Percentiles rank a stretch among this genome's conserved stretches.
These are phyloP conservation scores for Angomonas ambiguus DNA, from an alignment of 208 protist genomes.

Conservation along the genomic window DNA sequence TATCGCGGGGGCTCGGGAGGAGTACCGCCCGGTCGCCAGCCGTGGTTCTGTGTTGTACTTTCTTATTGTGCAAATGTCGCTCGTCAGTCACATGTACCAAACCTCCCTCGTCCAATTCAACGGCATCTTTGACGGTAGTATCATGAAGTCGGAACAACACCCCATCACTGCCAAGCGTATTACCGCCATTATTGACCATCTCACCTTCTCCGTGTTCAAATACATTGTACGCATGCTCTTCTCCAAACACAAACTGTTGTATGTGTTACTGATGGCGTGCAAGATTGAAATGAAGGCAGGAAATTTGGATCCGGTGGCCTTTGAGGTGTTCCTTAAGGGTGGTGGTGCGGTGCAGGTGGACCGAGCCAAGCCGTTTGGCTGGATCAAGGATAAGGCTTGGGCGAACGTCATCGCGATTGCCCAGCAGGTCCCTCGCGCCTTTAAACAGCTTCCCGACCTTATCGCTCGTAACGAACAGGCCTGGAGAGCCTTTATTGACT, in stretches of 20 bases:
- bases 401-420: conserved; percentile 92
- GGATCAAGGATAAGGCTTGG: conserved; percentile 96
- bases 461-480: conserved; percentile 90
- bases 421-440: conserved; percentile 81
- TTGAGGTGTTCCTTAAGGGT: conserved; percentile 94
- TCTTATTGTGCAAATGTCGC: conserved; percentile 97
- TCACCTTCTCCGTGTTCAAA: conserved; percentile 93
- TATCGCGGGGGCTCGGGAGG: conserved; percentile 95
- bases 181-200: conserved; percentile 93
- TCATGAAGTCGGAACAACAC: conserved; percentile 88
- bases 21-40: conserved; percentile 96
- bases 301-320: conserved; percentile 70
- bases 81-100: conserved; percentile 98
- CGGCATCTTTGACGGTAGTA: conserved; percentile 93
- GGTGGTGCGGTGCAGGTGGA: conserved; percentile 92
- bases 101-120: conserved; percentile 98
- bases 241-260: conserved; percentile 97
- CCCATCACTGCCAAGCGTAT: conserved; percentile 93
- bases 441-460: conserved; percentile 93
- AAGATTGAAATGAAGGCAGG: conserved; percentile 94
- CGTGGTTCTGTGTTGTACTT: conserved; percentile 98
- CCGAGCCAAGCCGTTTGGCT: conserved; percentile 90
- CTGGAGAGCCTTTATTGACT: conserved; percentile 95
- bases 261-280: conserved; percentile 94
- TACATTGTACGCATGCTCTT: conserved; percentile 97